phyloP scores from a whole-genome alignment of 108 stramenopile genomes.

The Cylindrotheca fusiformis region DNA sequence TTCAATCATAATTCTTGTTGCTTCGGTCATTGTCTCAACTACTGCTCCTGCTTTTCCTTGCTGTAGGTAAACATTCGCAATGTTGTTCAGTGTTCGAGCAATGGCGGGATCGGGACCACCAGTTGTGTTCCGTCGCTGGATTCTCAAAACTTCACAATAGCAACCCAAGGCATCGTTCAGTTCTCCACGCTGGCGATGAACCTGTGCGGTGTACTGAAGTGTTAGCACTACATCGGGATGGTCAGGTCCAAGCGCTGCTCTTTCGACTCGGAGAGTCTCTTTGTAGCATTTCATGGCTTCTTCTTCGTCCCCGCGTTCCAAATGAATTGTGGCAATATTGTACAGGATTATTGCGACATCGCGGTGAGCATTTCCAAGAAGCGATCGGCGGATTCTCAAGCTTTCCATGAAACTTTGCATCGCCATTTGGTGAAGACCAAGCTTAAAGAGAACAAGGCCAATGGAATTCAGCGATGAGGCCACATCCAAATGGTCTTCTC shows the following conservation, averaged over 20 bases:
- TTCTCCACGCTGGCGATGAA: constrained; percentile 39
- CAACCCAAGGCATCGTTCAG: constrained; percentile 27
- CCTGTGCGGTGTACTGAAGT: constrained; percentile 36
- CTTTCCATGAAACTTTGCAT: constrained; percentile 56
- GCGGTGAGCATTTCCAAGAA: constrained; percentile 42
- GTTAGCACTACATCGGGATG: constrained; percentile 48
- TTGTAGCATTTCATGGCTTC: constrained; percentile 54
- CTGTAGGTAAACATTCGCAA: constrained; percentile 59
- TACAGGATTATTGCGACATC: constrained; percentile 69
- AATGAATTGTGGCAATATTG: constrained; percentile 59
- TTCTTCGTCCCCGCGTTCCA: constrained; percentile 54
- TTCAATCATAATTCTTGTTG: constrained; percentile 38
- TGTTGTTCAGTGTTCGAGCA: constrained; percentile 48
- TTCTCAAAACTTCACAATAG: constrained; percentile 34
- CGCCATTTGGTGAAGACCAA: constrained; percentile 45
- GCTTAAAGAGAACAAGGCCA: constrained; percentile 62
- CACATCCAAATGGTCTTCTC: constrained; percentile 51
- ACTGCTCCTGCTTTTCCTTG: constrained; percentile 40
- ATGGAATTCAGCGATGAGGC: constrained; percentile 65
- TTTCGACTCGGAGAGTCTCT: constrained; percentile 60
- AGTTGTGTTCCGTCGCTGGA: constrained; percentile 19
- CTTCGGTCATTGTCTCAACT: constrained; percentile 39
- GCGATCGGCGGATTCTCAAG: constrained; percentile 39
- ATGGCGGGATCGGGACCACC: constrained; percentile 13
- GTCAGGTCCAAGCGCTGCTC: constrained; percentile 37